These are phyloP conservation scores for Russula sp. DNA, from an alignment of 768 basidiomycete species.

Conservation along the genomic window DNA sequence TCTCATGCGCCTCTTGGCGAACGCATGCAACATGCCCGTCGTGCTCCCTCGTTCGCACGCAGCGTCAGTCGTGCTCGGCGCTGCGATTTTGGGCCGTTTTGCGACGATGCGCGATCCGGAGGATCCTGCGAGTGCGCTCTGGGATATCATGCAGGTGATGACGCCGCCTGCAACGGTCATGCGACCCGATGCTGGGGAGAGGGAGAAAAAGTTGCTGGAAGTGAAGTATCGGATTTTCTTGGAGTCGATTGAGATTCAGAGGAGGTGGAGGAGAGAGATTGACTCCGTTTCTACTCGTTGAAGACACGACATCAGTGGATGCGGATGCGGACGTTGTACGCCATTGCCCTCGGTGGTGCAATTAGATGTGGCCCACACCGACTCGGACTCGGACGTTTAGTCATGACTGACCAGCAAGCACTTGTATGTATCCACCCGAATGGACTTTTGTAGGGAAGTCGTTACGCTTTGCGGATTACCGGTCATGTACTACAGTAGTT, in stretches of 20 bases:
- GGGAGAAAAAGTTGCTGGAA: conserved; percentile 73
- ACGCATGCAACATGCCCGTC: conserved; percentile 78
- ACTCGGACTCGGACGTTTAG: no score
- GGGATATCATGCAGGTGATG: conserved; percentile 98
- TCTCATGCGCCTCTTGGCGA: conserved; percentile 87
- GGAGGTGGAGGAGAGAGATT: conserved; percentile 78
- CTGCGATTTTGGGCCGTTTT: conserved; percentile 90
- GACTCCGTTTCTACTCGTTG: conserved; percentile 47
- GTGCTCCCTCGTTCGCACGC: conserved; percentile 74
- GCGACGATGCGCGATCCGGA: conserved; percentile 58
- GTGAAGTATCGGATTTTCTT: conserved; percentile 94
- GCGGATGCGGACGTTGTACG: neutral
- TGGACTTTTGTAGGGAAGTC: no score
- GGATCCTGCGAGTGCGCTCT: conserved; percentile 64
- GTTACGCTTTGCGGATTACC: no score
- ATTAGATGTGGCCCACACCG: no score
- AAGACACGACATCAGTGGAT: neutral
- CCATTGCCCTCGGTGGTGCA: neutral
- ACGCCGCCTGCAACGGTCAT: conserved; percentile 78
- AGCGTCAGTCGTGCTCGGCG: conserved; percentile 86
- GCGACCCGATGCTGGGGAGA: conserved; percentile 54
- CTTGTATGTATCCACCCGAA: no score
- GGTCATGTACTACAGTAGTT: neutral
- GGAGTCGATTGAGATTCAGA: conserved; percentile 86
- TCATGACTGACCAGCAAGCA: no score